phyloP scores from a whole-genome alignment of 176 grass and related monocot species.

The Oryza officinalis region DNA sequence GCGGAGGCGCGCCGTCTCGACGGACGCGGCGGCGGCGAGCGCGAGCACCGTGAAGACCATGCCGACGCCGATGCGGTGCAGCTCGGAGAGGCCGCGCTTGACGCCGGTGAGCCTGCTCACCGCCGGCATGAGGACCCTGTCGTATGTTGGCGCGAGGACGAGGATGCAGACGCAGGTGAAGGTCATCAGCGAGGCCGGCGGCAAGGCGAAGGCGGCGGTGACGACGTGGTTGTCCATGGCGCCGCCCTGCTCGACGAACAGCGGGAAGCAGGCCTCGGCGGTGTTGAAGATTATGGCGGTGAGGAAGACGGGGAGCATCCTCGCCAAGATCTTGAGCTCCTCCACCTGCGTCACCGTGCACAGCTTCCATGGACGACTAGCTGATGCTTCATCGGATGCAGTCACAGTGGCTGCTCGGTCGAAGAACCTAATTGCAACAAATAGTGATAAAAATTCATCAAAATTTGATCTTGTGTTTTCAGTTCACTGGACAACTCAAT shows the following conservation, averaged over 20 bases:
- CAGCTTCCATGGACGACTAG: constrained; percentile 30
- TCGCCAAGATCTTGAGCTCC: constrained; percentile 49
- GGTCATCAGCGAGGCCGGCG: constrained; percentile 48
- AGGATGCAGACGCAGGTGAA: constrained; percentile 45
- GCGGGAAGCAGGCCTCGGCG: constrained; percentile 22
- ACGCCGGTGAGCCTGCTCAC: constrained; percentile 39
- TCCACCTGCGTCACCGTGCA: constrained; percentile 60
- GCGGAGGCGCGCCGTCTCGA: constrained; percentile 42
- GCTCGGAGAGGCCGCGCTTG: constrained; percentile 40
- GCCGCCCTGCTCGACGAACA: constrained; percentile 55
- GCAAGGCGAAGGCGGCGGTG: constrained; percentile 16
- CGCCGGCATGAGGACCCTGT: constrained; percentile 33
- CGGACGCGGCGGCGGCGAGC: constrained; percentile 28
- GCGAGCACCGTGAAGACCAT: constrained; percentile 32
- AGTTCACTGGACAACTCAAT: neutral
- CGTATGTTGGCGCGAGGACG: constrained; percentile 32
- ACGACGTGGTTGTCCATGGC: constrained; percentile 38
- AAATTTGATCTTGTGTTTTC: neutral
- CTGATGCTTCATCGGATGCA: neutral
- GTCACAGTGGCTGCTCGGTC: constrained; percentile 55
- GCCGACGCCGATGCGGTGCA: constrained; percentile 48
- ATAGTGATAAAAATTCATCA: neutral
- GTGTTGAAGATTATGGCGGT: constrained; percentile 24
- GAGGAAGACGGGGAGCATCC: constrained; percentile 26
- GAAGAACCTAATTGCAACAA: constrained; percentile 37